These are phyloP conservation scores for Phyllosticta ampelicida DNA, from an alignment of 2,329 filamentous ascomycete genomes.

Conservation along the genomic window DNA sequence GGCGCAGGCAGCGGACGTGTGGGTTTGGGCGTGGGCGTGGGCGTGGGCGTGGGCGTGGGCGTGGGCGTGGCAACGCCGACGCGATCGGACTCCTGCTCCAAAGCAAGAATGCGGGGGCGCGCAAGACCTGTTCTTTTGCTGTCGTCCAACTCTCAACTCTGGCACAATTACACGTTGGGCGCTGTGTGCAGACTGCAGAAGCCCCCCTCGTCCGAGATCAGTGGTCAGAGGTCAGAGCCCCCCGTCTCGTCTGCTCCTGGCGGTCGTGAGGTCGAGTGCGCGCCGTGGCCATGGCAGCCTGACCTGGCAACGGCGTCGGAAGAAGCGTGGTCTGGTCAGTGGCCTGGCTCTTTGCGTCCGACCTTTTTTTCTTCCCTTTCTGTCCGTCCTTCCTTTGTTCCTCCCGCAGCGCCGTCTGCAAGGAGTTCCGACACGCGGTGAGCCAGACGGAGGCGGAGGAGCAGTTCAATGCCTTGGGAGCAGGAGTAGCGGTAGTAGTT, in stretches of 20 bases:
- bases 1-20: not conserved
- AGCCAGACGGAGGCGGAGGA: not conserved
- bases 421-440: slow-evolving; percentile 9
- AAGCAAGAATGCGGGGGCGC: not conserved
- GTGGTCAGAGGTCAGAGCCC: too few species aligned
- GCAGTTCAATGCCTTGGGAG: too few species aligned
- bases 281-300: slow-evolving; percentile 6
- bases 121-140: not conserved
- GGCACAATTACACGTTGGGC: too few species aligned
- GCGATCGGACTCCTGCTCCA: not conserved
- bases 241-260: too few species aligned
- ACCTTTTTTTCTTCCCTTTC: not conserved
- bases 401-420: slow-evolving; percentile 8
- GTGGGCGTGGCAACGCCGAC: not conserved
- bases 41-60: too few species aligned
- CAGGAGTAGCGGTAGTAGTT: not conserved
- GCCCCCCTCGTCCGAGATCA: too few species aligned
- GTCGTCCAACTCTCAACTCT: too few species aligned
- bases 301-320: slow-evolving; percentile 8
- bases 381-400: slow-evolving; percentile 3
- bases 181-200: too few species aligned
- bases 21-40: too few species aligned
- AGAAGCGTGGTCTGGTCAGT: not conserved
- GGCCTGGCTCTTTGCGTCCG: not conserved
- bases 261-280: not conserved